Conservation (phyloP, 495 filamentous ascomycete species). For the Penicillium herquei region DNA sequence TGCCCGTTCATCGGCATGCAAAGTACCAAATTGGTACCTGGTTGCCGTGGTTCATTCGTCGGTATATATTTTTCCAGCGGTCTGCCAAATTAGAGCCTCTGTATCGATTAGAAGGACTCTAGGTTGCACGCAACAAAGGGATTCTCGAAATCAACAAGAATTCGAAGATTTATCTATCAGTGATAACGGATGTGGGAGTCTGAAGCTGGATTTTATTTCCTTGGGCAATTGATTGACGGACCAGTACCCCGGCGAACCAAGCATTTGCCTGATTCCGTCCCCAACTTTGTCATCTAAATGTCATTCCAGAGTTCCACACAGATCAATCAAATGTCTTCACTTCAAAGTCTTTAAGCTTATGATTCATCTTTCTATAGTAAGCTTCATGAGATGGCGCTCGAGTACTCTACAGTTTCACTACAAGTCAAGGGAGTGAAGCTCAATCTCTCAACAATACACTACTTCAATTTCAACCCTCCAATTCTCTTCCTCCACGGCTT, state of each 20-base stretch:
- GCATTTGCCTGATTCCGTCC: not conserved
- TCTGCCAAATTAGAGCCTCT: slow-evolving; percentile 56
- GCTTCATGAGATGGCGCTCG: slow-evolving; percentile 12
- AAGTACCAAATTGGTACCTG: slow-evolving; percentile 59
- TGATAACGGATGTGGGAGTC: too few relatives aligned
- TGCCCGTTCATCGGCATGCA: slow-evolving; percentile 59
- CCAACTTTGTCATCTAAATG: not conserved
- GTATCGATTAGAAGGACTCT: slow-evolving; percentile 54
- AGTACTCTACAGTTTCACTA: slow-evolving; percentile 12
- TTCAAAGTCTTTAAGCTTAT: not conserved
- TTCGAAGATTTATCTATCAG: not conserved
- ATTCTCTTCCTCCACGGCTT: slow-evolving; percentile 34
- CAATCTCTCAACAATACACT: slow-evolving; percentile 22
- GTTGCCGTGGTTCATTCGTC: slow-evolving; percentile 66
- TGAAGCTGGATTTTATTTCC: not conserved
- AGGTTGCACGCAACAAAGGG: not conserved
- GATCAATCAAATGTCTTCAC: not conserved
- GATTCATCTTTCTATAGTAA: not conserved
- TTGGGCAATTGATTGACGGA: not conserved
- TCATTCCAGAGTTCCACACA: not conserved
- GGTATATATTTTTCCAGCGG: slow-evolving; percentile 56
- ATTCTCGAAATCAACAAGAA: too few relatives aligned
- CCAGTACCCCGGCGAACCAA: not conserved
- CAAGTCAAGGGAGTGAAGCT: slow-evolving; percentile 19
- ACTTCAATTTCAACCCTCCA: slow-evolving; percentile 10